Evolutionary conservation across 2,329 filamentous ascomycete species (phyloP).

Genomic region (Sporothrix pseudoabietina): DNA sequence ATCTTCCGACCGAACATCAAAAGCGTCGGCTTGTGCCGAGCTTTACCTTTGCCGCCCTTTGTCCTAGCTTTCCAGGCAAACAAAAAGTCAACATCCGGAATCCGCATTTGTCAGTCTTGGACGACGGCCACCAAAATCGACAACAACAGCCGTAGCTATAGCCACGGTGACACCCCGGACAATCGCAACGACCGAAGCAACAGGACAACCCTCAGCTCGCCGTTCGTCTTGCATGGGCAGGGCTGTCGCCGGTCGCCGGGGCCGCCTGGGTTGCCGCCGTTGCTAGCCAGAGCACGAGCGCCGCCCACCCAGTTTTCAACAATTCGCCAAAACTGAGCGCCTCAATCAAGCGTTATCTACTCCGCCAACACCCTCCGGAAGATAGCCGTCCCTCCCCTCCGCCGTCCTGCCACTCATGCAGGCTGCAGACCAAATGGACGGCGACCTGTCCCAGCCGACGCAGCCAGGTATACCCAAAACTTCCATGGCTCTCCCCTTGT

Average conservation of each 20-base stretch:
- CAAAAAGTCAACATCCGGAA: neutral
- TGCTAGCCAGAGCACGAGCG: conserved; percentile 21
- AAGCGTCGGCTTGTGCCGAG: conserved; percentile 14
- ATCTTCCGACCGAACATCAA: conserved; percentile 1
- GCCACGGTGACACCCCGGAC: neutral
- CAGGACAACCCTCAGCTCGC: neutral
- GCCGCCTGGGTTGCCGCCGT: conserved; percentile 22
- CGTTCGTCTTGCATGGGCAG: conserved; percentile 25
- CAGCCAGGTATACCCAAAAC: conserved; percentile 32
- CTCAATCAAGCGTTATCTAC: neutral
- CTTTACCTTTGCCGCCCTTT: neutral
- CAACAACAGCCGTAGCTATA: neutral
- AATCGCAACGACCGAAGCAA: neutral
- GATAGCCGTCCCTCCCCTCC: neutral
- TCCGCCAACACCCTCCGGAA: neutral
- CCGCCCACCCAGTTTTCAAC: neutral
- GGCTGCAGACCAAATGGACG: conserved; percentile 32
- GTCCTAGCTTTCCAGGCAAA: conserved; percentile 18
- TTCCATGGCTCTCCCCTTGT: neutral
- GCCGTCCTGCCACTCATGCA: conserved; percentile 10
- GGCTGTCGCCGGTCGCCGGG: conserved; percentile 8
- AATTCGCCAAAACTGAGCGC: no score
- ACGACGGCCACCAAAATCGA: neutral
- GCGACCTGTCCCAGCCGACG: conserved; percentile 35
- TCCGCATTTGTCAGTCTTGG: neutral